phyloP scores from a whole-genome alignment of 2,329 filamentous ascomycete genomes.

The Calonectria multiphialidica region DNA sequence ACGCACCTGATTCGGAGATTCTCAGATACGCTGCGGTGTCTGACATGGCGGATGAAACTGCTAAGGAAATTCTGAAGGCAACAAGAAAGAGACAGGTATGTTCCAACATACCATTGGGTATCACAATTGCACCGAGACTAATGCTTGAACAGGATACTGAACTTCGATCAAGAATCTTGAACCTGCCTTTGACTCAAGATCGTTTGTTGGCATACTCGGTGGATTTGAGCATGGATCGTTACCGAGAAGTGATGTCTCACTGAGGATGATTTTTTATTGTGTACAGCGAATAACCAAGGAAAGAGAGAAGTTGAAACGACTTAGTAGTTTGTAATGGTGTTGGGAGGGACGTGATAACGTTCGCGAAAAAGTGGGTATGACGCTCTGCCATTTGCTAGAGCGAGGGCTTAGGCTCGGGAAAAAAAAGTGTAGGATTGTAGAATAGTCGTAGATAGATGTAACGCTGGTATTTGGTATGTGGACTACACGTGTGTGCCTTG shows the following conservation, averaged over 20 bases:
- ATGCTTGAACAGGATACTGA: constrained; percentile 49
- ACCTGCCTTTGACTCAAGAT: constrained; percentile 79
- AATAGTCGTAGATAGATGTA: constrained; percentile 39
- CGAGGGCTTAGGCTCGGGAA: constrained; percentile 4
- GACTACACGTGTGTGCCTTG: not conserved
- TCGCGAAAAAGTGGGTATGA: constrained; percentile 16
- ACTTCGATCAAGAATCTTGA: constrained; percentile 60
- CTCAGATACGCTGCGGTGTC: constrained; percentile 76
- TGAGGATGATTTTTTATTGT: constrained; percentile 31
- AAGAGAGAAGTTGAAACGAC: constrained; percentile 1
- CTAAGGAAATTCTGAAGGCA: constrained; percentile 70
- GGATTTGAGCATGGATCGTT: constrained; percentile 77
- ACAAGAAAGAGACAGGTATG: constrained; percentile 69
- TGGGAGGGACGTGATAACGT: constrained; percentile 25
- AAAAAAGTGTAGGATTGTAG: constrained; percentile 38
- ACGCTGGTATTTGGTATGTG: constrained; percentile 8
- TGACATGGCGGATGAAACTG: constrained; percentile 84
- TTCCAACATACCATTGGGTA: constrained; percentile 4
- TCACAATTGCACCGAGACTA: constrained; percentile 23
- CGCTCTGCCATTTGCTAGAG: constrained; percentile 11
- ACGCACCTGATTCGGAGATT: constrained; percentile 60
- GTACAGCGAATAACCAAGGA: constrained; percentile 10
- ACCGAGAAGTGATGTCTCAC: constrained; percentile 71
- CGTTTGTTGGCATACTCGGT: constrained; percentile 77
- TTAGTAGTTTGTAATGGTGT: constrained; percentile 32